A percentile compares a stretch with the other conserved stretches of the same genome.
Evolutionary conservation across 208 protist species (phyloP).

Genomic region (Angomonas deanei): DNA sequence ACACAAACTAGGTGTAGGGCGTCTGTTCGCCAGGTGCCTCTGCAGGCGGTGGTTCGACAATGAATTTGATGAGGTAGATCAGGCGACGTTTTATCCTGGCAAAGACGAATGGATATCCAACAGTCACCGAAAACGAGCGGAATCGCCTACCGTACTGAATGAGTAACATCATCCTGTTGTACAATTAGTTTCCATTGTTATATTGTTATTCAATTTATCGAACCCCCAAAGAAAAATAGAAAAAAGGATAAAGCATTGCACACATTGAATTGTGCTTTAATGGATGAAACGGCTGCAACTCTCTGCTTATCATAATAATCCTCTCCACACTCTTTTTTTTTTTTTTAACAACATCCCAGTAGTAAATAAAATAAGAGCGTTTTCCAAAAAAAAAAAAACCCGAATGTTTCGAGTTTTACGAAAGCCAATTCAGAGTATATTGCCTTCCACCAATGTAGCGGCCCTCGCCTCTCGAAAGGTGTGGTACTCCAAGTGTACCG

Average conservation of each 20-base stretch:
- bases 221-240: not conserved
- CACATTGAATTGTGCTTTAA: too few relatives aligned
- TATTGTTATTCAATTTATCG: too few relatives aligned
- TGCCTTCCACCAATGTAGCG: too few relatives aligned
- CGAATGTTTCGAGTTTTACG: not conserved
- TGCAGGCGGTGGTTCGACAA: constrained; percentile 18
- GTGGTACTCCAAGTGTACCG: not conserved
- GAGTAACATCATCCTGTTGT: not conserved
- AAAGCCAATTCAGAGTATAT: not conserved
- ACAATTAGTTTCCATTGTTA: too few relatives aligned
- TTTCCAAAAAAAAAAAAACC: not conserved
- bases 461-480: not conserved
- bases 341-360: too few relatives aligned
- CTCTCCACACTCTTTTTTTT: too few relatives aligned
- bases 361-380: not conserved
- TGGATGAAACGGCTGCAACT: too few relatives aligned
- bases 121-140: not conserved
- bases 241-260: not conserved
- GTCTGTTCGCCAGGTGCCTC: constrained; percentile 17
- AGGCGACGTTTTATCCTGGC: not conserved
- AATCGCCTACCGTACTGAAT: not conserved
- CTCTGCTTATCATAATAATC: too few relatives aligned
- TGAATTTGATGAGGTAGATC: not conserved
- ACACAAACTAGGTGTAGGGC: constrained; percentile 29
- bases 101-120: not conserved